Percentiles rank a stretch among this genome's conserved stretches.
These are phyloP conservation scores for Cercospora zeae-maydis DNA, from an alignment of 2,329 filamentous ascomycete genomes.

Conservation along the genomic window DNA sequence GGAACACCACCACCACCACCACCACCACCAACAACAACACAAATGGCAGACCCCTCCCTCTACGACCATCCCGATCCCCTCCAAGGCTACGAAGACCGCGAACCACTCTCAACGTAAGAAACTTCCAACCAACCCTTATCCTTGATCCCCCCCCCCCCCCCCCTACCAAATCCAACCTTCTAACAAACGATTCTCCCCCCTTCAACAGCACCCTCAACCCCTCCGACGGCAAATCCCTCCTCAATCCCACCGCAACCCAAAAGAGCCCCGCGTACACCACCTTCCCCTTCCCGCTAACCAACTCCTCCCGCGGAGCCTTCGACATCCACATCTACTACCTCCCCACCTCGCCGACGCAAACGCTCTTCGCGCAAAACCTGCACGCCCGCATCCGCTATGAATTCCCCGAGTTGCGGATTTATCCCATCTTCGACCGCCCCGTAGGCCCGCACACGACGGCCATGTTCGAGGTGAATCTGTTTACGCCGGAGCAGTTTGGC, in stretches of 20 bases:
- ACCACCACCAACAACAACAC: no score
- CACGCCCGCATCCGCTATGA: constrained; percentile 77
- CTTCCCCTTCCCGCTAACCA: constrained; percentile 67
- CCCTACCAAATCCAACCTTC: not conserved
- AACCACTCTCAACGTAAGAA: constrained; percentile 44
- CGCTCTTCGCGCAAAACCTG: constrained; percentile 65
- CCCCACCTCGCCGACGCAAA: constrained; percentile 58
- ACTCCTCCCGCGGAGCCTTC: constrained; percentile 67
- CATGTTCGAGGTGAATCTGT: constrained; percentile 92
- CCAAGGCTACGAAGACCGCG: constrained; percentile 48
- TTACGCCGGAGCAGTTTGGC: constrained; percentile 79
- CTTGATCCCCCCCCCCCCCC: not conserved
- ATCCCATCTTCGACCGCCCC: constrained; percentile 70
- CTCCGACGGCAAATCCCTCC: constrained; percentile 71
- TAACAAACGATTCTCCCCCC: not conserved
- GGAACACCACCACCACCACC: no score
- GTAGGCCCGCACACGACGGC: constrained; percentile 77
- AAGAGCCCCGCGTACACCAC: constrained; percentile 64
- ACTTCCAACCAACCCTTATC: not conserved
- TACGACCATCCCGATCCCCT: constrained; percentile 56
- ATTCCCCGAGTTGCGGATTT: constrained; percentile 81
- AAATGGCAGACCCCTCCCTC: constrained; percentile 50
- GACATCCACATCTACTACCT: constrained; percentile 86
- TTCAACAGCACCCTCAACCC: constrained; percentile 18
- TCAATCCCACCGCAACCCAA: constrained; percentile 59